These are phyloP conservation scores for Calocybe indica DNA, from an alignment of 768 basidiomycete genomes.

Conservation along the genomic window DNA sequence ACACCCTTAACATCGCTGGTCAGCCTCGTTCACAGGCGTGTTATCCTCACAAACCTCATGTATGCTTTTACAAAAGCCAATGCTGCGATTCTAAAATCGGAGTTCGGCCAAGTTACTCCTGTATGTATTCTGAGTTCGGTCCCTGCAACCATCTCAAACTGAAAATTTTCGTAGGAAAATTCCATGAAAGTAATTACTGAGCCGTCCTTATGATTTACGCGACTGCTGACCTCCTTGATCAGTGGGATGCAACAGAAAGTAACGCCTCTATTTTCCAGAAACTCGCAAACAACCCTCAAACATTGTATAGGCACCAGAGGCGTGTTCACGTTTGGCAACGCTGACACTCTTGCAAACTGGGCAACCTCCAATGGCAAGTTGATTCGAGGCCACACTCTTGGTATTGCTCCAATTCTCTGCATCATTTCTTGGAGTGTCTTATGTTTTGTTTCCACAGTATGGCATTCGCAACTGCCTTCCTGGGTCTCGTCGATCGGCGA, in stretches of 20 bases:
- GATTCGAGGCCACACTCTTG: conserved; percentile 36
- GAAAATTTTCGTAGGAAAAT: conserved; percentile 20
- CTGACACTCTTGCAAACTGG: conserved; percentile 36
- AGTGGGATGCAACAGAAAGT: conserved; percentile 35
- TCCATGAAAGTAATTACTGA: conserved; percentile 28
- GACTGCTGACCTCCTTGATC: neutral
- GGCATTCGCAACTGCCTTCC: conserved; percentile 34
- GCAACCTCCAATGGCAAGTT: conserved; percentile 32
- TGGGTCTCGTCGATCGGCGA: conserved; percentile 36
- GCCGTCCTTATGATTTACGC: neutral
- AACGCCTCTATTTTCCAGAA: neutral
- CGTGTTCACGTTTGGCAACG: conserved; percentile 22
- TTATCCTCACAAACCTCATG: conserved; percentile 3
- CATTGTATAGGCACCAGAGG: conserved; percentile 15
- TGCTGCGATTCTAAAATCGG: conserved; percentile 21
- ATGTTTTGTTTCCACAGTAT: conserved; percentile 11
- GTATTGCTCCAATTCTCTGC: conserved; percentile 10
- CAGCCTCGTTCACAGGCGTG: conserved; percentile 4
- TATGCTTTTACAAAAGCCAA: conserved; percentile 17
- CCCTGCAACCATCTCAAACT: neutral
- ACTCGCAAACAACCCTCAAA: neutral
- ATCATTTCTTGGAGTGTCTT: too few species aligned
- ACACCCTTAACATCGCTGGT: conserved; percentile 25
- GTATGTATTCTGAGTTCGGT: conserved; percentile 7
- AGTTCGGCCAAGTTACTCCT: conserved; percentile 34